These are phyloP conservation scores for Diplodia mutila DNA, from an alignment of 2,329 filamentous ascomycete genomes.

Conservation along the genomic window DNA sequence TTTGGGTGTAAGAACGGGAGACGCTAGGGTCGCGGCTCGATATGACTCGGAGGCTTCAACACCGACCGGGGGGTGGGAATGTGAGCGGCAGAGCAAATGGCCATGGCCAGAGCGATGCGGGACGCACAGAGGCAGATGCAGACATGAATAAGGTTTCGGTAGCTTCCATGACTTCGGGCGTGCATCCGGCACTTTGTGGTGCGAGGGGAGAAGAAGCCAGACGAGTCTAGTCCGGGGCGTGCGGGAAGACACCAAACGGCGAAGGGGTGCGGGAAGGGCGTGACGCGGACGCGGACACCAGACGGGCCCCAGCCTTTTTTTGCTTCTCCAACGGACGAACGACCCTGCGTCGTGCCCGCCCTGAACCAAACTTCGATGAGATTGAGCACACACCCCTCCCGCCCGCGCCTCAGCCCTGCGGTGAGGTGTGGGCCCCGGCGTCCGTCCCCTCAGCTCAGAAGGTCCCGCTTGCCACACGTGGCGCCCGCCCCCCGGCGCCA, in stretches of 20 bases:
- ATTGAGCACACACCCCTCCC: not conserved
- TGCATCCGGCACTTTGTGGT: conserved; percentile 7
- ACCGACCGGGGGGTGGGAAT: not conserved
- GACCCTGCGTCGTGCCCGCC: too few species aligned
- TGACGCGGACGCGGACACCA: not conserved
- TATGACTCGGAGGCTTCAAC: not conserved
- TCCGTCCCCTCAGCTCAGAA: not conserved
- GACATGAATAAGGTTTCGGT: conserved; percentile 4
- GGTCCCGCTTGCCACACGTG: not conserved
- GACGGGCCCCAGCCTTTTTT: not conserved
- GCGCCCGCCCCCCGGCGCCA: not conserved
- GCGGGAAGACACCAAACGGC: not conserved
- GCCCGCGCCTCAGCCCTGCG: not conserved
- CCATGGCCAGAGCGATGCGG: not conserved
- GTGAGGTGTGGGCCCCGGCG: not conserved
- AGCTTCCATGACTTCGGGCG: too few species aligned
- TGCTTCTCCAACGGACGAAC: not conserved
- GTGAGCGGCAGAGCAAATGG: too few species aligned
- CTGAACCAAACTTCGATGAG: not conserved
- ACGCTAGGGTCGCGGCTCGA: not conserved
- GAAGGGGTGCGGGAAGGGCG: not conserved
- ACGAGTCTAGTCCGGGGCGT: not conserved
- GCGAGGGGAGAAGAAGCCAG: not conserved
- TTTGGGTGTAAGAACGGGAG: not conserved
- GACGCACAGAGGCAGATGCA: not conserved